Conservation (phyloP, 768 basidiomycete genomes). For the Zangia roseola region DNA sequence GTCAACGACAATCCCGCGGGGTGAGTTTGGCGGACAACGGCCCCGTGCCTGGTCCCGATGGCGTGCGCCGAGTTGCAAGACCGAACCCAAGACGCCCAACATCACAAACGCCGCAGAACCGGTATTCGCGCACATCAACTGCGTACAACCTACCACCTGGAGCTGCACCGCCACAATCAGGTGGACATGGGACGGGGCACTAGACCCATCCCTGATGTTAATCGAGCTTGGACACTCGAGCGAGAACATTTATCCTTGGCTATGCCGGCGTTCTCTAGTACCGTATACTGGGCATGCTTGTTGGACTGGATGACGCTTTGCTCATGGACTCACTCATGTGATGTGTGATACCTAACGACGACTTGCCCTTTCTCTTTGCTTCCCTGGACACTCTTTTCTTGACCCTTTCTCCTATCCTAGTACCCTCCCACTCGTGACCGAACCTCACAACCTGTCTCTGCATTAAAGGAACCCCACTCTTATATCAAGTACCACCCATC, state of each 20-base stretch:
- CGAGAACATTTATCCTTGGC: slow-evolving; percentile 4
- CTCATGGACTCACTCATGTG: slow-evolving; percentile 1
- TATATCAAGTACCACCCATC: neutral
- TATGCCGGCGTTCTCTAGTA: neutral
- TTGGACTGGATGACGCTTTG: slow-evolving; percentile 10
- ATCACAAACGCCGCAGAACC: slow-evolving; percentile 62
- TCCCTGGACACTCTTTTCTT: slow-evolving; percentile 4
- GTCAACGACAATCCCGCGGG: slow-evolving; percentile 47
- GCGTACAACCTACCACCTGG: slow-evolving; percentile 65
- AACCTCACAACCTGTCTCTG: neutral
- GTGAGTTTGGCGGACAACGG: slow-evolving; percentile 81
- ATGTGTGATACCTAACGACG: slow-evolving; percentile 12
- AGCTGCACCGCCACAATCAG: slow-evolving; percentile 61
- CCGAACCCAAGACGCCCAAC: slow-evolving; percentile 53
- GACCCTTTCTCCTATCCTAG: slow-evolving; percentile 11
- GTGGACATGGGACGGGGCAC: slow-evolving; percentile 14
- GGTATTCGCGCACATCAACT: slow-evolving; percentile 66
- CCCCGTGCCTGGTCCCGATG: slow-evolving; percentile 74
- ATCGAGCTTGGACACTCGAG: slow-evolving; percentile 2
- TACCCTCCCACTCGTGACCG: neutral
- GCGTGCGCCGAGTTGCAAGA: slow-evolving; percentile 77
- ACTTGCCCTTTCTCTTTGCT: slow-evolving; percentile 3
- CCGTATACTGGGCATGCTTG: slow-evolving; percentile 7
- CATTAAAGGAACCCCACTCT: too few species aligned
- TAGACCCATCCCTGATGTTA: slow-evolving; percentile 3